Evolutionary conservation across 129 eudicot genomes (phyloP), one percentile per base, ranked within the genome.

Genomic region (Lactuca sativa): DNA sequence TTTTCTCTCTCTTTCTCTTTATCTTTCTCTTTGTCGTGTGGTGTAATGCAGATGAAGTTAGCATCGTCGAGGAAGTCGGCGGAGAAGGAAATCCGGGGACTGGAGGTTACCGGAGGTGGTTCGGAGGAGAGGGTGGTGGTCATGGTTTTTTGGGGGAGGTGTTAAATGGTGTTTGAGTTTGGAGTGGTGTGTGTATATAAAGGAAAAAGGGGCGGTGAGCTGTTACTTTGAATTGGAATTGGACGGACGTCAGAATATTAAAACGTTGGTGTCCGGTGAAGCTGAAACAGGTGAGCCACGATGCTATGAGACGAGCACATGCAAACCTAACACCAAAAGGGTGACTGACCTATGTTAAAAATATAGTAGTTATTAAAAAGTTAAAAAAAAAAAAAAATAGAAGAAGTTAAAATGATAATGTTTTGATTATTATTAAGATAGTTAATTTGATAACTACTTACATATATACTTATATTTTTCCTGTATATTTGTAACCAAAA

Each of bases 51-150:
- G 52, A 93, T 87, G 90, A 86, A 89, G 47, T 75, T 70, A 18
- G 15, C 81, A 4, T 89, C 96, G 52, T 86, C 95, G 7, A 81
- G 80, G 47, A 88, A 81, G 11, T 92, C 96, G 0, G 87, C 79
- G 7, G 97, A 86, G 84, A 92, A 88, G 0, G 97, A 92, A 25
- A 92, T 86, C 53, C 91, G 82, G 56, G 96, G 96, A 55, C 87
- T 72, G 32, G 73, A 13, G 33, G 66, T 78, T 15, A 74, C 52
- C 49, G 79, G 89, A 79, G 73, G 41, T 32, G 72, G 18, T 60
- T 83, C 92, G 21, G 69, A 82, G 12, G 95, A 83, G 41, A 84
- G 83, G 95, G 89, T 88, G 52, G 13, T 88, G 52, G 13, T 47
- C 52, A 47, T 47, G 52, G 3, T 40, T 6, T 47, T 47, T 6